Percentiles rank a stretch among this genome's conserved stretches.
Conservation (phyloP, 768 basidiomycete genomes). For the Tricholoma sp. region DNA sequence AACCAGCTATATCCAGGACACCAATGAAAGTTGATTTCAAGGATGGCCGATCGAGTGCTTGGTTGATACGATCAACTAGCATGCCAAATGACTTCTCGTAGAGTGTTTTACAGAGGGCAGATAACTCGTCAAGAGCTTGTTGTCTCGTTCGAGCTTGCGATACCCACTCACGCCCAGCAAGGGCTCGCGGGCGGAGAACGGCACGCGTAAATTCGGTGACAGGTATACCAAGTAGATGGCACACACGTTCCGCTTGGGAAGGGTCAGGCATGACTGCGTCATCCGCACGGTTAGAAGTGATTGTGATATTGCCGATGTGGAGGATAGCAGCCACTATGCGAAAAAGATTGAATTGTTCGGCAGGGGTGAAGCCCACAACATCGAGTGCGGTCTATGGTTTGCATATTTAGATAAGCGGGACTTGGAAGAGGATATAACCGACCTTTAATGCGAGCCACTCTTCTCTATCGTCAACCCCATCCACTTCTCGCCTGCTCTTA, state of each 20-base stretch:
- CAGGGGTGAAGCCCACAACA: slow-evolving; percentile 78
- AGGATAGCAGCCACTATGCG: slow-evolving; percentile 90
- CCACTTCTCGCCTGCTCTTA: slow-evolving; percentile 85
- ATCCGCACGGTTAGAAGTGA: slow-evolving; percentile 74
- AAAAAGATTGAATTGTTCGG: slow-evolving; percentile 90
- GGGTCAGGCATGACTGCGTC: slow-evolving; percentile 75
- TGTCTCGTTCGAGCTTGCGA: slow-evolving; percentile 86
- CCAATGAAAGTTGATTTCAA: slow-evolving; percentile 94
- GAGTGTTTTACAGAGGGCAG: slow-evolving; percentile 86
- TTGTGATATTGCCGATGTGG: slow-evolving; percentile 90
- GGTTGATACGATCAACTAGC: slow-evolving; percentile 93
- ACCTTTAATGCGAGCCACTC: slow-evolving; percentile 85
- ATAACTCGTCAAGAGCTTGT: slow-evolving; percentile 91
- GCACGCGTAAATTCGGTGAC: slow-evolving; percentile 85
- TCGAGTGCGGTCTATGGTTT: slow-evolving; percentile 66
- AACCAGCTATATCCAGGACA: slow-evolving; percentile 97
- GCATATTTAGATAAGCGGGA: background rate
- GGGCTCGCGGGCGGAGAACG: slow-evolving; percentile 81
- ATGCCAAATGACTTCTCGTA: slow-evolving; percentile 97
- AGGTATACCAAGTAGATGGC: slow-evolving; percentile 87
- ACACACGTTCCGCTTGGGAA: slow-evolving; percentile 83
- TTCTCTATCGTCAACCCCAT: slow-evolving; percentile 87
- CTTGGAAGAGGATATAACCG: slow-evolving; percentile 9
- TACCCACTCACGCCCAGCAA: slow-evolving; percentile 97
- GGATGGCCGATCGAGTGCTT: slow-evolving; percentile 87